phyloP scores from a whole-genome alignment of 2,329 filamentous ascomycete species.

The Talaromyces atroroseus region DNA sequence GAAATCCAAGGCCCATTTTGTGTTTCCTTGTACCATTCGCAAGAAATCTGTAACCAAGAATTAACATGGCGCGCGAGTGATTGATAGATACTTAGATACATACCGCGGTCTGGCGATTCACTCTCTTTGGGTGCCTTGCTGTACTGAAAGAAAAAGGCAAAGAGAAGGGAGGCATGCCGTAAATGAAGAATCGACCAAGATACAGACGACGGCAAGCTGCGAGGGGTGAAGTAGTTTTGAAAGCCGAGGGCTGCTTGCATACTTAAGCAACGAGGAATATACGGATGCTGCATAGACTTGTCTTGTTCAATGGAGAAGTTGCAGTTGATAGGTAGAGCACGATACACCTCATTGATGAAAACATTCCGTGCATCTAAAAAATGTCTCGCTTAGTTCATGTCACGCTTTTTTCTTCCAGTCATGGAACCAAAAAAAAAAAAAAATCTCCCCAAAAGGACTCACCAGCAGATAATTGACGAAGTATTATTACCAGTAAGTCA shows the following conservation, averaged over 20 bases:
- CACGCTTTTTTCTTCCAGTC: background rate
- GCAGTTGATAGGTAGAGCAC: constrained; percentile 64
- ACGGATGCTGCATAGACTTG: constrained; percentile 64
- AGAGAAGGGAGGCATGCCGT: constrained; percentile 61
- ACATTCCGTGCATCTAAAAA: constrained; percentile 54
- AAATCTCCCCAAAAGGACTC: too few relatives aligned
- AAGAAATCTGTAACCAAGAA: constrained; percentile 55
- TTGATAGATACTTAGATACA: background rate
- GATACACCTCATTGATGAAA: constrained; percentile 62
- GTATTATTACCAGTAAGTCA: constrained; percentile 63
- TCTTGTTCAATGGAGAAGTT: constrained; percentile 81
- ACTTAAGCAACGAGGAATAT: constrained; percentile 70
- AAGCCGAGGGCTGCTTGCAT: constrained; percentile 75
- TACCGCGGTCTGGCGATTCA: constrained; percentile 54
- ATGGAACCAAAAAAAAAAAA: constrained; percentile 21
- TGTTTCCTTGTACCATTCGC: constrained; percentile 65
- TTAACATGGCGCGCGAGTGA: constrained; percentile 11
- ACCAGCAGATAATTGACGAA: constrained; percentile 45
- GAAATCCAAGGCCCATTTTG: constrained; percentile 71
- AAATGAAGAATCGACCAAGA: constrained; percentile 70
- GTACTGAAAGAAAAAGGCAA: constrained; percentile 61
- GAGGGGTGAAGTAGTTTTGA: constrained; percentile 55
- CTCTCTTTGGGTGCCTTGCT: constrained; percentile 47
- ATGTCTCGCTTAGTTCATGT: constrained; percentile 15
- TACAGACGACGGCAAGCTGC: constrained; percentile 66